A percentile compares a stretch with the other conserved stretches of the same genome.
phyloP scores from a whole-genome alignment of 345 rosid species.

The Lagerstroemia speciosa region DNA sequence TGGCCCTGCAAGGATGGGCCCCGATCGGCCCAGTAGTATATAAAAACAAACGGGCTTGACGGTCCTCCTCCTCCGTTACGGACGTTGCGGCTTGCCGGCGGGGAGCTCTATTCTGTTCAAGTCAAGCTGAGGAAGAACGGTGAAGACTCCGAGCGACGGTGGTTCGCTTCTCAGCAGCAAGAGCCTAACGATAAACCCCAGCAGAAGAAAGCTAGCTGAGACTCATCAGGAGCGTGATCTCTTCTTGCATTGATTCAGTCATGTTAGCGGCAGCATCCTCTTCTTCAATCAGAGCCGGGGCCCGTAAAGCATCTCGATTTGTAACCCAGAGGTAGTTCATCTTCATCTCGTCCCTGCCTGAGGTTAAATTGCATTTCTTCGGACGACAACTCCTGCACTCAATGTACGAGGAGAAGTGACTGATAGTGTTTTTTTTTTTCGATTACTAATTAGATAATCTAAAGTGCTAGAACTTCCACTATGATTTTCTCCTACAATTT shows the following conservation, averaged over 20 bases:
- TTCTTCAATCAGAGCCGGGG: not conserved
- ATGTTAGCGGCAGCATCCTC: slow-evolving; percentile 7
- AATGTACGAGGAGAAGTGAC: not conserved
- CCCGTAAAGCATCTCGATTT: not conserved
- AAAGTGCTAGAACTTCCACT: not conserved
- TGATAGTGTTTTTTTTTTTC: not conserved
- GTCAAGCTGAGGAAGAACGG: no score
- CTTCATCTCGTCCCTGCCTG: not conserved
- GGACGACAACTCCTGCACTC: not conserved
- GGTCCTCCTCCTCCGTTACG: not conserved
- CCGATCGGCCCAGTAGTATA: not conserved
- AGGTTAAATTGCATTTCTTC: not conserved
- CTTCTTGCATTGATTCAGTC: not conserved
- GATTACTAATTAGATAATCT: not conserved
- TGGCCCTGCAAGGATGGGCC: no score
- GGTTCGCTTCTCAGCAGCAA: not conserved
- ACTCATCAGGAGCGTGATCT: not conserved
- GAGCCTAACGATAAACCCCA: not conserved
- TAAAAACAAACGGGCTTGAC: not conserved
- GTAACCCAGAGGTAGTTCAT: not conserved
- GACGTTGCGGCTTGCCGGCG: not conserved
- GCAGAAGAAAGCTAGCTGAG: not conserved
- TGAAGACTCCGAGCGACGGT: not conserved
- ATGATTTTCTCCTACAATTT: not conserved
- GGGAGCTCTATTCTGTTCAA: no score